Conservation (phyloP, 345 rosid genomes). For the Angophora floribunda region DNA sequence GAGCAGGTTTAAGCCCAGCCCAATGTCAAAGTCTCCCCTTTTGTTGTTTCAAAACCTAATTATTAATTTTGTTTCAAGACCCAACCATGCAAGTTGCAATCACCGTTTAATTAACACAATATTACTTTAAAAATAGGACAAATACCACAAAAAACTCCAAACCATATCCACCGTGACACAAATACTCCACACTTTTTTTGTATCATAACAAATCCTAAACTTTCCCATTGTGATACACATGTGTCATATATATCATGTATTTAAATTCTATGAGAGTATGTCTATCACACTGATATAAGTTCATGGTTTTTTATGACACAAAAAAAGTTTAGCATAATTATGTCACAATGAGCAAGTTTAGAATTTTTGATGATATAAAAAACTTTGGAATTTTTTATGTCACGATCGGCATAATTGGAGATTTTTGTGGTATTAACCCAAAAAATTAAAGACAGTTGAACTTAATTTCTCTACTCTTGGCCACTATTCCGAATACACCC, state of each 20-base stretch:
- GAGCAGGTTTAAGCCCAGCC: not conserved
- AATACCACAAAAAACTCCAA: too few relatives aligned
- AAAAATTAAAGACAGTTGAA: not conserved
- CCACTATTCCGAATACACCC: not conserved
- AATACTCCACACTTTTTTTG: too few relatives aligned
- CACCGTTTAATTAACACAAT: not conserved
- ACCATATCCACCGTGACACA: too few relatives aligned
- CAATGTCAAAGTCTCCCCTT: not conserved
- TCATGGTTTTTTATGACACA: rapidly evolving
- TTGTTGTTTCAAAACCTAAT: not conserved
- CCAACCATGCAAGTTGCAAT: not conserved
- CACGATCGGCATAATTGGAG: rapidly evolving
- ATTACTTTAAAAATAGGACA: too few relatives aligned
- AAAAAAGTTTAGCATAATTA: too few relatives aligned
- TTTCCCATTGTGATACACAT: too few relatives aligned
- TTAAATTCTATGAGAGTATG: too few relatives aligned
- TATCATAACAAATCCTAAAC: rapidly evolving
- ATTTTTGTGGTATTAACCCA: rapidly evolving
- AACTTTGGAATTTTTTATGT: rapidly evolving
- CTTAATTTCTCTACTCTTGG: not conserved
- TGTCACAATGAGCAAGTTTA: too few relatives aligned
- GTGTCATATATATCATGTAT: too few relatives aligned
- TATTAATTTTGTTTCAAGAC: not conserved
- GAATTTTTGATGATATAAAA: too few relatives aligned
- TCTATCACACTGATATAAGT: too few relatives aligned